Evolutionary conservation across 2,329 filamentous ascomycete species (phyloP).

Genomic region (Aspergillus sp.): DNA sequence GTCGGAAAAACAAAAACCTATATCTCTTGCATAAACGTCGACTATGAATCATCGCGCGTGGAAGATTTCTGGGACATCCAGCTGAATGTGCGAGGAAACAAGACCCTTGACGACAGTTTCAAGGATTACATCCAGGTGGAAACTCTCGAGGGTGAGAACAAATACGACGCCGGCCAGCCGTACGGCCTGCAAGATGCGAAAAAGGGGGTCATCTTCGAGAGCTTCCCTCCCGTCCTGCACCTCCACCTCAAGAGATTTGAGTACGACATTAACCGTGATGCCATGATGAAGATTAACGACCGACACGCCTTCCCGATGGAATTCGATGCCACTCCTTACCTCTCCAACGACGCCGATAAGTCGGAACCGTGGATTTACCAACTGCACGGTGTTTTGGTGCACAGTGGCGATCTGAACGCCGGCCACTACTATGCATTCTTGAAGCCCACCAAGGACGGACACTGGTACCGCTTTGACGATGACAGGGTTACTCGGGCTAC

Average conservation of each 20-base stretch:
- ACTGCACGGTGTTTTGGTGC: slow-evolving; percentile 90
- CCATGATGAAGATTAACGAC: slow-evolving; percentile 90
- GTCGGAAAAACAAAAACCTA: slow-evolving; percentile 99
- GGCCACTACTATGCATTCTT: slow-evolving; percentile 98
- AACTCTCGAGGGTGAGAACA: slow-evolving; percentile 96
- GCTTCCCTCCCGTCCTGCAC: slow-evolving; percentile 90
- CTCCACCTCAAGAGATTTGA: slow-evolving; percentile 96
- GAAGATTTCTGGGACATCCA: slow-evolving; percentile 99
- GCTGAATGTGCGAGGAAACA: slow-evolving; percentile 92
- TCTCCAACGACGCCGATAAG: slow-evolving; percentile 80
- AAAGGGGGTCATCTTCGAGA: slow-evolving; percentile 96
- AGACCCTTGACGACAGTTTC: slow-evolving; percentile 90
- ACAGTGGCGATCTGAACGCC: slow-evolving; percentile 94
- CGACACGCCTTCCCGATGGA: slow-evolving; percentile 51
- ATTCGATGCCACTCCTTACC: slow-evolving; percentile 71
- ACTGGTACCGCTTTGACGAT: slow-evolving; percentile 97
- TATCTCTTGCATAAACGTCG: slow-evolving; percentile 96
- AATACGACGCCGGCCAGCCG: slow-evolving; percentile 89
- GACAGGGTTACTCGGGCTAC: slow-evolving; percentile 96
- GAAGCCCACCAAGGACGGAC: slow-evolving; percentile 87
- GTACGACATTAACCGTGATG: slow-evolving; percentile 92
- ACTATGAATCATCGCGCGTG: slow-evolving; percentile 91
- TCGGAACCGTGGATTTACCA: slow-evolving; percentile 91
- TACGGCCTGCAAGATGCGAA: slow-evolving; percentile 93
- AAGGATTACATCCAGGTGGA: slow-evolving; percentile 95